A percentile compares a stretch with the other conserved stretches of the same genome.
phyloP scores from a whole-genome alignment of 2,329 filamentous ascomycete species.

The Microdochium bolleyi region DNA sequence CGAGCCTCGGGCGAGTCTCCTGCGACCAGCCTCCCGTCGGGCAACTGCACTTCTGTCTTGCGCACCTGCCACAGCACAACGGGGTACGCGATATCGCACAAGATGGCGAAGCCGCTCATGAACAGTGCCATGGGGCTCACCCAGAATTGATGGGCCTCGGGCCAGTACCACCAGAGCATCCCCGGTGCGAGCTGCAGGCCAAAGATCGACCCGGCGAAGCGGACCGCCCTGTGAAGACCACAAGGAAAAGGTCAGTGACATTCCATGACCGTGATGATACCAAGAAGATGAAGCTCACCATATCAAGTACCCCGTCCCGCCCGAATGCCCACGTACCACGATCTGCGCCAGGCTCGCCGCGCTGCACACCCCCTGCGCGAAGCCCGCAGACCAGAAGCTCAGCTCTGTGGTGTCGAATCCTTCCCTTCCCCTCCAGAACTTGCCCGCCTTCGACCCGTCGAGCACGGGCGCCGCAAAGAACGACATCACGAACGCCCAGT shows the following conservation, averaged over 20 bases:
- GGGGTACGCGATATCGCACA: conserved; percentile 36
- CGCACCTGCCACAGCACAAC: conserved; percentile 30
- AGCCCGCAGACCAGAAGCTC: conserved; percentile 37
- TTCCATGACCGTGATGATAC: not conserved
- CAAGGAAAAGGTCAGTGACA: conserved; percentile 2
- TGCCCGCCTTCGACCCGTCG: conserved; percentile 35
- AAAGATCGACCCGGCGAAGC: conserved; percentile 31
- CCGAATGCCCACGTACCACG: conserved; percentile 35
- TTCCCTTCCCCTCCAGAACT: conserved; percentile 30
- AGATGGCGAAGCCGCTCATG: conserved; percentile 27
- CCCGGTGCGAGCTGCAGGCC: conserved; percentile 29
- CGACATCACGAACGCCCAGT: conserved; percentile 36
- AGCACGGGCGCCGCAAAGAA: conserved; percentile 34
- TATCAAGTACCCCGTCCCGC: conserved; percentile 37
- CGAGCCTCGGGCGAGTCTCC: not conserved
- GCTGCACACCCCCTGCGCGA: conserved; percentile 33
- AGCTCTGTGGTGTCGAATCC: conserved; percentile 40
- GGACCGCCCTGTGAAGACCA: conserved; percentile 28
- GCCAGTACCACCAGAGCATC: conserved; percentile 42
- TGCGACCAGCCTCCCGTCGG: conserved; percentile 25
- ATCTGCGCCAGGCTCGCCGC: conserved; percentile 33
- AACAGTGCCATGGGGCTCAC: conserved; percentile 32
- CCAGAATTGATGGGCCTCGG: conserved; percentile 39
- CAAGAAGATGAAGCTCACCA: conserved; percentile 29
- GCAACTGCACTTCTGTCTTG: conserved; percentile 26